A percentile compares a stretch with the other conserved stretches of the same genome.
These are phyloP conservation scores for Colletotrichum camelliae DNA, from an alignment of 2,329 filamentous ascomycete species.

Conservation along the genomic window DNA sequence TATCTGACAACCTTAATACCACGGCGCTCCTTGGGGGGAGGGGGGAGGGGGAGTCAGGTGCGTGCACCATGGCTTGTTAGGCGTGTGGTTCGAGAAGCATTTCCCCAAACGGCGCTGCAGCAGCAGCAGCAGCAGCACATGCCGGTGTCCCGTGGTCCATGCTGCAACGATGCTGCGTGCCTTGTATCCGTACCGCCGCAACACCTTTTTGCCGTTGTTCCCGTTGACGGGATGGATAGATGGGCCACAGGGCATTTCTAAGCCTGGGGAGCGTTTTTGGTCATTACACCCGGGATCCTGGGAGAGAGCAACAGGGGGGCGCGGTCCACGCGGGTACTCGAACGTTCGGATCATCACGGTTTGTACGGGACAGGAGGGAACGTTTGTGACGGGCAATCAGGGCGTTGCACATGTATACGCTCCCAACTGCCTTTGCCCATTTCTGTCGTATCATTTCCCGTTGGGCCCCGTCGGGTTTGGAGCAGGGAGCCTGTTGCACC, in stretches of 20 bases:
- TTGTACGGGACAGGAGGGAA: not conserved
- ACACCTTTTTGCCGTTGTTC: not conserved
- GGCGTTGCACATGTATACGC: not conserved
- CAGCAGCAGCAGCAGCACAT: not conserved
- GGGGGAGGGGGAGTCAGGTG: not conserved
- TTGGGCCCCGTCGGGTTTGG: not conserved
- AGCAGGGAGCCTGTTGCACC: not conserved
- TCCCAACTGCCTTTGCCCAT: not conserved
- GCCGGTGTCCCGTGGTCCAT: not conserved
- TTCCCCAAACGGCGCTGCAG: not conserved
- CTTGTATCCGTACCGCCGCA: not conserved
- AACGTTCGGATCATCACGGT: not conserved
- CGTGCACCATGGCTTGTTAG: not conserved
- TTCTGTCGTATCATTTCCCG: not conserved
- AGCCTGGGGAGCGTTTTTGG: not conserved
- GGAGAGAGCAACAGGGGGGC: not conserved
- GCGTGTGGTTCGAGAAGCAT: not conserved
- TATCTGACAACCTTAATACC: conserved; percentile 7
- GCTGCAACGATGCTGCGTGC: not conserved
- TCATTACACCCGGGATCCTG: not conserved
- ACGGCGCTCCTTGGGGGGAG: not conserved
- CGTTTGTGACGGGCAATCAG: not conserved
- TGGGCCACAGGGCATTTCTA: not conserved
- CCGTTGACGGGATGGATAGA: not conserved
- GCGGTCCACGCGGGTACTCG: not conserved